A percentile compares a stretch with the other conserved stretches of the same genome.
phyloP scores from a whole-genome alignment of 1,284 basidiomycete species.

The Cutaneotrichosporon cutaneum region DNA sequence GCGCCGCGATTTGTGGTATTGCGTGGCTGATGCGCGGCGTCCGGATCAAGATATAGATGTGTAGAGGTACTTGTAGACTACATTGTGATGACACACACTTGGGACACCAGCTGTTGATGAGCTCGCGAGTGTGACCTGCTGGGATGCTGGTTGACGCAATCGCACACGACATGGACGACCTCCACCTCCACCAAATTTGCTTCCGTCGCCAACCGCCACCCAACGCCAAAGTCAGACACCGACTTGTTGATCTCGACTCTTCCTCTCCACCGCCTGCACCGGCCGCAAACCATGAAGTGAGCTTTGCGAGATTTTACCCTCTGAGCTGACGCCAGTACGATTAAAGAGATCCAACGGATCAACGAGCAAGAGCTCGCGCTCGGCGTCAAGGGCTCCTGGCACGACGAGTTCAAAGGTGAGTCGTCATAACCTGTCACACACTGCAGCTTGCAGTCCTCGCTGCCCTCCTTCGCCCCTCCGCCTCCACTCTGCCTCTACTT shows the following conservation, averaged over 20 bases:
- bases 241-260: conserved; percentile 2
- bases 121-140: no score
- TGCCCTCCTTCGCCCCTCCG: not conserved
- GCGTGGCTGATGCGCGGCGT: conserved; percentile 58
- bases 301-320: not conserved
- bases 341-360: conserved; percentile 88
- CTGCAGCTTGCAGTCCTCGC: no score
- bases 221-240: conserved; percentile 1
- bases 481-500: not conserved
- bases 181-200: conserved; percentile 1
- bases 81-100: not conserved
- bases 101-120: no score
- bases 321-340: conserved; percentile 61
- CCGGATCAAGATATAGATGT: conserved; percentile 14
- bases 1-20: conserved; percentile 59
- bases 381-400: conserved; percentile 81
- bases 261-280: not conserved
- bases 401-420: conserved; percentile 87
- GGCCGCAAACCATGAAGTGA: conserved; percentile 33
- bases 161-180: not conserved
- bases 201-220: conserved; percentile 7
- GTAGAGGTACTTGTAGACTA: not conserved
- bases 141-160: no score
- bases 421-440: no score
- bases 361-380: conserved; percentile 89